Evolutionary conservation across 495 filamentous ascomycete species (phyloP).

Genomic region (Hyaloscypha variabilis): DNA sequence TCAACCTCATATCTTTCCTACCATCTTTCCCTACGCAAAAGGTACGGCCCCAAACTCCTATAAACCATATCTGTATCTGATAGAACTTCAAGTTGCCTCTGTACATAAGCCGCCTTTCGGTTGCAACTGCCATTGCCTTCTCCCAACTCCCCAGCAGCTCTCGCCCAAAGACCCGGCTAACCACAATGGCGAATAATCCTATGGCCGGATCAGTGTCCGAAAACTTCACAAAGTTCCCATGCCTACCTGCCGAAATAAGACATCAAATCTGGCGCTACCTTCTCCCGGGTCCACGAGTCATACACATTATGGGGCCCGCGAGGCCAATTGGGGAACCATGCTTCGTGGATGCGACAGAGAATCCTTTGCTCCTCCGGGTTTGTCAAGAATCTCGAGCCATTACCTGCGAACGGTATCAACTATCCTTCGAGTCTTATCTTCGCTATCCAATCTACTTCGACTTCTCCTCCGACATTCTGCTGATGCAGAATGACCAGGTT

Average conservation of each 20-base stretch:
- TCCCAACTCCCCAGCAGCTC: no score
- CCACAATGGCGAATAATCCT: neutral
- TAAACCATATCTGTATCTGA: no score
- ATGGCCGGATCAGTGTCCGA: neutral
- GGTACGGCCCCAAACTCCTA: no score
- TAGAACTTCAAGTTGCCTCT: no score
- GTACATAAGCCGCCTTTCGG: no score
- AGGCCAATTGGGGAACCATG: neutral
- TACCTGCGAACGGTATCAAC: neutral
- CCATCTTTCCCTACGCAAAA: no score
- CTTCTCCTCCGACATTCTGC: neutral
- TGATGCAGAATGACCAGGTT: neutral
- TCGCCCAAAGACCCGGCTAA: neutral
- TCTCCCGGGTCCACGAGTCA: slow-evolving; percentile 4
- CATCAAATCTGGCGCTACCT: neutral
- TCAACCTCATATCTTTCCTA: no score
- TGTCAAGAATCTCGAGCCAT: neutral
- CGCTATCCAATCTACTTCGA: slow-evolving; percentile 1
- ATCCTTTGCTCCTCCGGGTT: neutral
- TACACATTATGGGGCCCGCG: neutral
- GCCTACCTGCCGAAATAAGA: neutral
- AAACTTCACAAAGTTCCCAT: neutral
- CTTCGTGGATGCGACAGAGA: neutral
- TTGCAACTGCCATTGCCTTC: no score
- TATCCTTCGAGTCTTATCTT: neutral